Evolutionary conservation across 2,329 filamentous ascomycete genomes (phyloP), one percentile per base, ranked within the genome.

Genomic region (Thermoascus crustaceus): DNA sequence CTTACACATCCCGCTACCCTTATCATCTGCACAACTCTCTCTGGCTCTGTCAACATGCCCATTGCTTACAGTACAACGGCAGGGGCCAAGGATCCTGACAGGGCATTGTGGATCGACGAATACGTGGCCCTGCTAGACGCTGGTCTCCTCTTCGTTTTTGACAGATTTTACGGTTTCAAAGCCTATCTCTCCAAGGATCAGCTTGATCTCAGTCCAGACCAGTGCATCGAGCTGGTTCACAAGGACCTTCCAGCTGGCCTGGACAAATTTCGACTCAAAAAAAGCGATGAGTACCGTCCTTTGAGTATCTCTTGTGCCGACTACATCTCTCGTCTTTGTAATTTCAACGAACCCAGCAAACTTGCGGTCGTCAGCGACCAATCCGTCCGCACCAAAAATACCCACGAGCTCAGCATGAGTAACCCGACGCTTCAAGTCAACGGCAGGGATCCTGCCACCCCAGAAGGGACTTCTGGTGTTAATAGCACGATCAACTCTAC

Each of bases 401-500:
- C 9, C 13, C 6, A 9, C 13, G 18, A 29, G 26, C n/a, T 17
- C 13, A 18, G 14, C 5, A 29, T 29, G 26, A 29, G 26, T 18
- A 13, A 29, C 16, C 26, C 26, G n/a, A 29, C 26, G 18, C n/a
- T 29, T 13, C 11, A 29, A 17, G 18, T 29, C 13, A 29, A 29
- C 14, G 26, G 26, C 9, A 17, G 18, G 13, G 26, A 29, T 4
- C 26, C 26, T 29, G 13, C 11, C 14, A 13, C 26, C 7, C 14
- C 5, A 3, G 26, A 29, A n/a, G n/a, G n/a, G n/a, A n/a, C n/a
- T 18, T 10, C 26, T 29, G 26, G 11, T 17, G 18, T 9, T 13
- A 29, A 29, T 29, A 17, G 18, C 8, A 16, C 14, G 7, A 29
- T 29, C 11, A 13, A 13, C 5, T 29, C 42, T n/a, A 54, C 53